Evolutionary conservation across 805 yeast genomes (phyloP), one percentile per base, ranked within the genome.

Genomic region (Kluyveromyces aestuarii): DNA sequence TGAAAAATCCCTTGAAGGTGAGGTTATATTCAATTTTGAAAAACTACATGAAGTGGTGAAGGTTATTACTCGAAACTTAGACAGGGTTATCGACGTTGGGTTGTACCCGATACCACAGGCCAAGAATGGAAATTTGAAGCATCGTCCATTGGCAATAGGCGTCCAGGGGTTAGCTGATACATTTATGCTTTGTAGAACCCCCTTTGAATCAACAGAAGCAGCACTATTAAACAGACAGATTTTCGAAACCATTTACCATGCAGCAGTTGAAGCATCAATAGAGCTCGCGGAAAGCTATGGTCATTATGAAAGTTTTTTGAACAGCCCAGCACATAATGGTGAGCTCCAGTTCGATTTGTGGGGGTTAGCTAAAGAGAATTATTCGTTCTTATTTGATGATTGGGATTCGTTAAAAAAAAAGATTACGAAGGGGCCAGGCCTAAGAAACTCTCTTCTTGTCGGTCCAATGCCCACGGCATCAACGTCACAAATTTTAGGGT

Each of bases 401-500:
- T 90, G 97, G 97, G 84, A 79, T 54, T 54, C 61, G 1, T 66
- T 87, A 56, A 87, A 83, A 64, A 67, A 66, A 8, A 70, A 75
- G 38, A 72, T 91, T 50, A 67, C 68, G 36, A 64, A 68, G 50
- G 52, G 71, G 77, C 63, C 77, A 58, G 98, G 98, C 27, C 58
- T 90, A 36, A 73, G 97, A 60, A 90, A 90, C 69, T 90, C 97
- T 2, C 68, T 90, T 46, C 66, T 89, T 13, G 90, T 90, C 21
- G 96, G 93, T 0, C 93, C 96, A 45, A 90, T 90, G 98, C 98
- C 98, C 18, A 90, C 98, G 10, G 98, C 98, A 1, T 88, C 97
- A 0, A 91, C 98, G 1, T 91, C 98, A 2, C 96, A 89, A 70
- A 89, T 90, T 41, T 73, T 90, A 47, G 97, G 97, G 35, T 87